Base-by-base conservation (phyloP, 192 early-diverging fungal genomes). In the Backusella liffmaniae region DNA sequence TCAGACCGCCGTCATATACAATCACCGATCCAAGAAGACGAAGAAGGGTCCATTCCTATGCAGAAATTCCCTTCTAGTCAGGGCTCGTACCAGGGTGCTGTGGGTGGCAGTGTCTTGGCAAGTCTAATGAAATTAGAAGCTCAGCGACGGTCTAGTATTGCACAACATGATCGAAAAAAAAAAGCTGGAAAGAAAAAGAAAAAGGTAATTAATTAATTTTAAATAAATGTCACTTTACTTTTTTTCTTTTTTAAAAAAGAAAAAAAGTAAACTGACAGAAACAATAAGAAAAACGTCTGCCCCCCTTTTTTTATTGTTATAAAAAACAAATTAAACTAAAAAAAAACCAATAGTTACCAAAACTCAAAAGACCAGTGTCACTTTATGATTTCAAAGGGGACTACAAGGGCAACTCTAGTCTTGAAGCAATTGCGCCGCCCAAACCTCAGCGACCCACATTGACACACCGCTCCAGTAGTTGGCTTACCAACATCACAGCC, bases 101-200 rank as follows among this genome's bases (percentile, higher is more conserved):
- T 53, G 34, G 70, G 73, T 29, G 75, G 67, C 8, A 74, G 79
- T 71, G 79, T 81, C 4, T 56, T 81, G 21, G 46, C 79, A 16
- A 39, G 56, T 6, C 35, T 81, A 8, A 76, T 81, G 72, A 81
- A 81, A 39, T 67, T 81, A n/a, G 79, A 81, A 42, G 59, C 79
- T n/a, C 76, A 62, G 56, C 21, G 23, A 62, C 6, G n/a, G 29
- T 29, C 73, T 70, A 69, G 76, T 16, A 49, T 69, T n/a, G 69
- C 62, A 16, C 16, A 21, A 10, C 9, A 36, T 21, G 68, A 70
- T 18, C 36, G 56, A 67, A 37, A 39, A n/a, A 67, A 66, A 30
- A 67, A 66, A 1, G n/a, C 23, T 41, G 39, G 35, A 72, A 53
- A 72, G 23, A 59, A 59, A 21, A 36, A 36, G 15, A 72, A 46